Conservation (phyloP, 345 rosid genomes). For the Hibiscus syriacus region DNA sequence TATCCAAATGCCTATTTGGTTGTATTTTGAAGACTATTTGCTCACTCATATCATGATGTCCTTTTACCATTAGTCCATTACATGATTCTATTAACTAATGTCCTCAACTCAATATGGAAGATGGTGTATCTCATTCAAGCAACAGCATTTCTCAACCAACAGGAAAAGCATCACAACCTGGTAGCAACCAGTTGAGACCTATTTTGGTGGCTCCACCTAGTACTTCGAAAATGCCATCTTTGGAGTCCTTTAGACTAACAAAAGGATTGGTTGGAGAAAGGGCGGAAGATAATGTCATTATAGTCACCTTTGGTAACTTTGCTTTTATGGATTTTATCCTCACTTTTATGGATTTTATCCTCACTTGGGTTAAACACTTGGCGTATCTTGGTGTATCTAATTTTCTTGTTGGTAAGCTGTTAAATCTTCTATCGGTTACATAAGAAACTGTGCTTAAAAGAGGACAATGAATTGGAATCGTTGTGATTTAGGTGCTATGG, state of each 20-base stretch:
- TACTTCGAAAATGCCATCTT: constrained; percentile 71
- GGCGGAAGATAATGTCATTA: constrained; percentile 60
- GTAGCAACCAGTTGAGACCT: constrained; percentile 24
- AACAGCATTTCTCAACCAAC: constrained; percentile 30
- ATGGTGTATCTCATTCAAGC: constrained; percentile 17
- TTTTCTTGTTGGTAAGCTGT: constrained; percentile 73
- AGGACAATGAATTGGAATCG: constrained; percentile 1
- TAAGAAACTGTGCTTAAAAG: not conserved
- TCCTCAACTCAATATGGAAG: constrained; percentile 22
- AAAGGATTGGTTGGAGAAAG: constrained; percentile 63
- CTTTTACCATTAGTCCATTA: not conserved
- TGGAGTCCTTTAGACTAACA: constrained; percentile 57
- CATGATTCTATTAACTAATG: constrained; percentile 10
- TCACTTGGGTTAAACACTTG: constrained; percentile 91
- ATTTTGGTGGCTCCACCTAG: constrained; percentile 71
- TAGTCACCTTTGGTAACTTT: constrained; percentile 90
- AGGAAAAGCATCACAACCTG: constrained; percentile 21
- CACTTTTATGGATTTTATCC: too few species aligned
- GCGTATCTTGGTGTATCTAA: constrained; percentile 75
- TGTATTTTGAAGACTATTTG: not conserved
- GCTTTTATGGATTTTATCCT: constrained; percentile 99
- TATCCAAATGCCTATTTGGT: not conserved
- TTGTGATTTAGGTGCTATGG: constrained; percentile 76
- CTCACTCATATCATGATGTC: not conserved
- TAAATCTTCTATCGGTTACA: not conserved